Base-by-base conservation (phyloP, 345 rosid species). In the Rhodamnia rubescens region DNA sequence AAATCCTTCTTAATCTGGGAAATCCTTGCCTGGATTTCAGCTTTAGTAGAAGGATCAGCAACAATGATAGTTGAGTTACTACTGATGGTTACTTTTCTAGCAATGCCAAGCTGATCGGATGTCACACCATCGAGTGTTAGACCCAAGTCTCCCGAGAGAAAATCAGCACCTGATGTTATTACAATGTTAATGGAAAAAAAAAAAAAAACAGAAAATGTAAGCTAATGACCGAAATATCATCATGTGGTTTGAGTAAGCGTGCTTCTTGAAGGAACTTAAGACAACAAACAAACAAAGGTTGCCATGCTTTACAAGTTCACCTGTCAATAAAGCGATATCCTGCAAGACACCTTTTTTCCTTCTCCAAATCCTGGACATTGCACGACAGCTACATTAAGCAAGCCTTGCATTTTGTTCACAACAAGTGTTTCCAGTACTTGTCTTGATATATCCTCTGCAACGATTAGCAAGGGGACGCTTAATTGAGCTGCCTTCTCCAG, bases 311-410 rank as follows among this genome's bases (percentile, higher is more conserved):
- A 18, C 54, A 49, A 81, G 22, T 52, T 90, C 85, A 94, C 98
- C 95, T 92, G 98, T 93, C 96, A 91, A 87, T 86, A 94, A 93
- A 84, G 98, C 98, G 87, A 97, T 93, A 87, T 97, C 98, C 90
- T 94, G 98, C 91, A 95, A 92, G 84, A 94, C 56, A 85, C 97
- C 97, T 89, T 95, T 95, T 93, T 95, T 36, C 95, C 92, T 59
- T 94, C 96, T 83, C 90, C 90, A 88, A 91, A 88, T 83, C 98
- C 97, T 7, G 97, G 98, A 89, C 96, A 92, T 87, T 94, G 93
- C 56, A 95, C 96, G 84, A 92, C 96, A 86, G 96, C 98, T 85
- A 95, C 98, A 88, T 92, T 94, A 83, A 97, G 86, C 85, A 94
- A 55, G 85, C 99, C 98, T 87, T 89, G 92, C 87, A 84, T 89